Evolutionary conservation across 2,329 filamentous ascomycete genomes (phyloP), one percentile per base, ranked within the genome.

Genomic region (Diplodia corticola): DNA sequence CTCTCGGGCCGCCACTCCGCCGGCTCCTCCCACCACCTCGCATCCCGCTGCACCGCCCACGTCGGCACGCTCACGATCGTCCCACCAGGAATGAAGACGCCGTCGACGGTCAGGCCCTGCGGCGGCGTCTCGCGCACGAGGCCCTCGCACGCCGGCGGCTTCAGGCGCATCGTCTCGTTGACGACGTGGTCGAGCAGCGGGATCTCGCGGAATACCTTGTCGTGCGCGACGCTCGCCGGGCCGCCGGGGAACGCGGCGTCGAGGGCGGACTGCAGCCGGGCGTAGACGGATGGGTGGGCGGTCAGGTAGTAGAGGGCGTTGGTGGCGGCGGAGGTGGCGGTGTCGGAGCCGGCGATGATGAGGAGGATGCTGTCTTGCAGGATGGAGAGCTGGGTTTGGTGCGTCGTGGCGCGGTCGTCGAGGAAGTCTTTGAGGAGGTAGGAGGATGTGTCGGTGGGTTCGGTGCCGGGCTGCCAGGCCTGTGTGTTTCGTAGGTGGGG

Each of bases 151-250:
- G 80, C 75, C 0, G 79, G 73, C 5, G 80, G 79, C 63, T 80
- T 73, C 4, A 82, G 71, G n/a, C 80, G 76, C 4, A 82, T 70
- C 1, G 79, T 72, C 67, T 83, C 80, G 64, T 81, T 77, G 72
- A 81, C 80, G n/a, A 75, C 70, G 17, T 73, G 77, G 64, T 80
- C 78, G 15, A 82, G 72, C 35, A 76, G 72, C 1, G 71, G 13
- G 20, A 78, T 67, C 0, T 69, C 22, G 48, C 71, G 74, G 26
- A 69, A n/a, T n/a, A n/a, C 66, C 13, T 71, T 72, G 12, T 76
- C 74, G 64, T 75, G 75, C 15, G 68, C 71, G 74, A 74, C 78
- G 40, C 71, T 61, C 5, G 10, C n/a, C 17, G 66, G 65, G 0
- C 71, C 69, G 0, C 33, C 67, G 4, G 74, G 74, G n/a, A 79